These are phyloP conservation scores for Pseudozyma thailandica DNA, from an alignment of 1,284 basidiomycete genomes.

Conservation along the genomic window DNA sequence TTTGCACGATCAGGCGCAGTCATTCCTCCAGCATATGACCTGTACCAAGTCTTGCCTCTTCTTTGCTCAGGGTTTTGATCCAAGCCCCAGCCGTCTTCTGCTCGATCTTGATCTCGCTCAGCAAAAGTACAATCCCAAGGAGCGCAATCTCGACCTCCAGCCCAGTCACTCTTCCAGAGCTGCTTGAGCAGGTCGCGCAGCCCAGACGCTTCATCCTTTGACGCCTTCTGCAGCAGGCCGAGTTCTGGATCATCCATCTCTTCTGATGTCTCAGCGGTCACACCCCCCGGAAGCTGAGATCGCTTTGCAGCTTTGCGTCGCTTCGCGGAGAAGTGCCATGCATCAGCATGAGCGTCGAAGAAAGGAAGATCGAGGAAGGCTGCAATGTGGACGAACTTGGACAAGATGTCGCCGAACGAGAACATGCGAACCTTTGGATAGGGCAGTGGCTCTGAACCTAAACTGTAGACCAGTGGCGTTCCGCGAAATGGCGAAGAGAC, in stretches of 20 bases:
- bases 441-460: slow-evolving; percentile 39
- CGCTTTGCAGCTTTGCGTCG: slow-evolving; percentile 6
- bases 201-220: slow-evolving; percentile 7
- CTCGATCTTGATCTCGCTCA: slow-evolving; percentile 22
- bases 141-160: slow-evolving; percentile 45
- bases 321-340: slow-evolving; percentile 30
- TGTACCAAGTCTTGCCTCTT: slow-evolving; percentile 34
- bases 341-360: slow-evolving; percentile 50
- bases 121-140: slow-evolving; percentile 57
- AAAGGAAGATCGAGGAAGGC: slow-evolving; percentile 39
- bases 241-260: background rate
- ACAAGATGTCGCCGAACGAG: slow-evolving; percentile 39
- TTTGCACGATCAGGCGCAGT: slow-evolving; percentile 16
- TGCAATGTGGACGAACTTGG: slow-evolving; percentile 49
- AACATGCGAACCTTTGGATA: slow-evolving; percentile 49
- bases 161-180: slow-evolving; percentile 50
- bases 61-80: background rate
- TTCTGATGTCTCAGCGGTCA: background rate
- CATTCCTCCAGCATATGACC: slow-evolving; percentile 47
- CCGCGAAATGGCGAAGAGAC: slow-evolving; percentile 50
- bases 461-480: slow-evolving; percentile 53
- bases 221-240: background rate
- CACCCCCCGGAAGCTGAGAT: slow-evolving; percentile 1
- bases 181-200: slow-evolving; percentile 30
- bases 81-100: slow-evolving; percentile 29